A percentile compares a stretch with the other conserved stretches of the same genome.
These are phyloP conservation scores for Candida insectorum DNA, from an alignment of 805 yeast genomes.

Conservation along the genomic window DNA sequence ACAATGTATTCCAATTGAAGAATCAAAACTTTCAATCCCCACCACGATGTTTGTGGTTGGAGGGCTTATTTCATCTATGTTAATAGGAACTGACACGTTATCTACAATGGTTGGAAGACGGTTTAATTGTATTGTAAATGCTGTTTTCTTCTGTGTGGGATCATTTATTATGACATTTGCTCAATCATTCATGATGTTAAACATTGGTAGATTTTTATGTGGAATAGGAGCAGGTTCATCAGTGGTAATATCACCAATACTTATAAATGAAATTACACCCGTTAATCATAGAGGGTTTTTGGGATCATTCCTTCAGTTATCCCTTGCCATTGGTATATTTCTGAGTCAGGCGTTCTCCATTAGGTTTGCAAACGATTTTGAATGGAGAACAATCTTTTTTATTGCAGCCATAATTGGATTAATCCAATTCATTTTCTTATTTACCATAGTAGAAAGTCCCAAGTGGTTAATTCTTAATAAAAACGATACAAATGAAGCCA, in stretches of 20 bases:
- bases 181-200: conserved; percentile 15
- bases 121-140: conserved; percentile 16
- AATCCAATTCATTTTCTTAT: conserved; percentile 27
- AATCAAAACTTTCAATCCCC: conserved; percentile 18
- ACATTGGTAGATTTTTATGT: conserved; percentile 29
- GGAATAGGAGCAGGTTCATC: conserved; percentile 40
- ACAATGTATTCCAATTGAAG: conserved; percentile 29
- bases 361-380: conserved; percentile 30
- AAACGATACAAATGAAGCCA: conserved; percentile 27
- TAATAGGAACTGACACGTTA: conserved; percentile 26
- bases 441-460: conserved; percentile 38
- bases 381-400: conserved; percentile 35
- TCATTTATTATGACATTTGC: conserved; percentile 25
- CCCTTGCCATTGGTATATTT: conserved; percentile 37
- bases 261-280: conserved; percentile 39
- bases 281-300: conserved; percentile 38
- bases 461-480: conserved; percentile 37
- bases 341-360: conserved; percentile 30
- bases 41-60: conserved; percentile 36
- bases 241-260: conserved; percentile 38
- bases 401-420: conserved; percentile 22
- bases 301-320: conserved; percentile 37
- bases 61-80: conserved; percentile 28
- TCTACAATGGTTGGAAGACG: conserved; percentile 23
- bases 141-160: conserved; percentile 24